A percentile compares a stretch with the other conserved stretches of the same genome.
Evolutionary conservation across 805 yeast genomes (phyloP).

Genomic region (Metschnikowia kunwiensis): DNA sequence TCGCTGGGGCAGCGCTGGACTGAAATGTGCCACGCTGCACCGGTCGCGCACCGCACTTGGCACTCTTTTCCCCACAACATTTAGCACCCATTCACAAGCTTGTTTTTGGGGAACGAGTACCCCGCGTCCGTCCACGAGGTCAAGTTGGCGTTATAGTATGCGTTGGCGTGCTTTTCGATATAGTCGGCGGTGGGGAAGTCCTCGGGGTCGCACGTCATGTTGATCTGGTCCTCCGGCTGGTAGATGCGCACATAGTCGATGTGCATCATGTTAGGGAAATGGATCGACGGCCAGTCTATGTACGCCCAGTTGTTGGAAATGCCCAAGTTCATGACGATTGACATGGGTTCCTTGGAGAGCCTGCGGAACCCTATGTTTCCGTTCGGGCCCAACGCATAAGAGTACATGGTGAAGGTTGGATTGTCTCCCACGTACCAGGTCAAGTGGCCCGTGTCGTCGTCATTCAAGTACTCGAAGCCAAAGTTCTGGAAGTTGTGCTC

Average conservation of each 20-base stretch:
- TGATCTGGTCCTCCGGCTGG: constrained; percentile 66
- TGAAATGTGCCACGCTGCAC: neutral
- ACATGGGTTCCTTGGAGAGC: constrained; percentile 89
- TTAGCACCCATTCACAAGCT: constrained; percentile 15
- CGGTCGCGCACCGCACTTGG: neutral
- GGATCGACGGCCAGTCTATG: constrained; percentile 80
- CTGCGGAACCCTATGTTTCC: constrained; percentile 86
- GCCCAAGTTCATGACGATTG: constrained; percentile 83
- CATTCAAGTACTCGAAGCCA: constrained; percentile 35
- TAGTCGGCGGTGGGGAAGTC: constrained; percentile 85
- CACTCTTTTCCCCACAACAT: no score
- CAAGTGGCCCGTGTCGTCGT: constrained; percentile 29
- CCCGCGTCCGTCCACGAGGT: constrained; percentile 80
- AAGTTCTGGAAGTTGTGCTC: constrained; percentile 30
- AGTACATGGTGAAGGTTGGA: constrained; percentile 71
- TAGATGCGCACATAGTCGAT: constrained; percentile 89
- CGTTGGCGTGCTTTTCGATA: constrained; percentile 64
- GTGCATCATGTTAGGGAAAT: constrained; percentile 74
- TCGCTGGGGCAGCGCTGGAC: neutral
- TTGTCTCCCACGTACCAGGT: constrained; percentile 32
- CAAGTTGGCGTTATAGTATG: constrained; percentile 64
- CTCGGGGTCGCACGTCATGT: constrained; percentile 79
- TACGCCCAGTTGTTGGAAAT: constrained; percentile 90
- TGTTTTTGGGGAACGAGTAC: constrained; percentile 44
- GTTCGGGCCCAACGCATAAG: constrained; percentile 79